phyloP scores from a whole-genome alignment of 2,329 filamentous ascomycete species.

The Fusarium illudens region DNA sequence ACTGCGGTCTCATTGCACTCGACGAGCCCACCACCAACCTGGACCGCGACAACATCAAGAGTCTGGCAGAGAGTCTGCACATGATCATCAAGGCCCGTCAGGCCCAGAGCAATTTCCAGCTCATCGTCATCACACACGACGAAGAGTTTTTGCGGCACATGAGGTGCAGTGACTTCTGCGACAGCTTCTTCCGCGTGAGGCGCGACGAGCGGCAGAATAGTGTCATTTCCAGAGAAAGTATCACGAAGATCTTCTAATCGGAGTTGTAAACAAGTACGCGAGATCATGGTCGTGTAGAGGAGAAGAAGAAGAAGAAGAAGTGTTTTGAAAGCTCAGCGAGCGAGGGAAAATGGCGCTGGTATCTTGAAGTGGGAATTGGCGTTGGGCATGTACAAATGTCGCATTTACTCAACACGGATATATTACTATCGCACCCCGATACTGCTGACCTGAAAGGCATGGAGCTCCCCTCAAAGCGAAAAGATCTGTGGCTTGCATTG shows the following conservation, averaged over 20 bases:
- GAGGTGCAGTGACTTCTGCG: slow-evolving; percentile 92
- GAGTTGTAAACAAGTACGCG: background rate
- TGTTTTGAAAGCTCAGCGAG: slow-evolving; percentile 7
- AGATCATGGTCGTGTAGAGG: background rate
- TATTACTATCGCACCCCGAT: background rate
- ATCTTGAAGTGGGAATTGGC: background rate
- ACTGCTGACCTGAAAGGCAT: background rate
- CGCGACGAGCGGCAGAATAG: slow-evolving; percentile 88
- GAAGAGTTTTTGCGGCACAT: slow-evolving; percentile 94
- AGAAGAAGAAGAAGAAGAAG: no score
- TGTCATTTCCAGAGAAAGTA: slow-evolving; percentile 77
- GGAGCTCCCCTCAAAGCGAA: background rate
- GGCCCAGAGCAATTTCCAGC: slow-evolving; percentile 93
- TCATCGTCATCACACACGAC: slow-evolving; percentile 98
- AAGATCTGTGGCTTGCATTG: background rate
- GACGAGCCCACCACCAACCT: slow-evolving; percentile 98
- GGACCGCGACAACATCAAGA: slow-evolving; percentile 92
- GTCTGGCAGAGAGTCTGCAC: slow-evolving; percentile 83
- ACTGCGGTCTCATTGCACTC: slow-evolving; percentile 94
- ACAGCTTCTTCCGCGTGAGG: slow-evolving; percentile 88
- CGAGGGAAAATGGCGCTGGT: background rate
- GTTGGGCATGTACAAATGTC: slow-evolving; percentile 15
- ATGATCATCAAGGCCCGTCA: slow-evolving; percentile 85
- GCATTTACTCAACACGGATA: background rate
- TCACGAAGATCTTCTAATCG: slow-evolving; percentile 56